These are phyloP conservation scores for Penicillium expansum DNA, from an alignment of 2,329 filamentous ascomycete species.

Conservation along the genomic window DNA sequence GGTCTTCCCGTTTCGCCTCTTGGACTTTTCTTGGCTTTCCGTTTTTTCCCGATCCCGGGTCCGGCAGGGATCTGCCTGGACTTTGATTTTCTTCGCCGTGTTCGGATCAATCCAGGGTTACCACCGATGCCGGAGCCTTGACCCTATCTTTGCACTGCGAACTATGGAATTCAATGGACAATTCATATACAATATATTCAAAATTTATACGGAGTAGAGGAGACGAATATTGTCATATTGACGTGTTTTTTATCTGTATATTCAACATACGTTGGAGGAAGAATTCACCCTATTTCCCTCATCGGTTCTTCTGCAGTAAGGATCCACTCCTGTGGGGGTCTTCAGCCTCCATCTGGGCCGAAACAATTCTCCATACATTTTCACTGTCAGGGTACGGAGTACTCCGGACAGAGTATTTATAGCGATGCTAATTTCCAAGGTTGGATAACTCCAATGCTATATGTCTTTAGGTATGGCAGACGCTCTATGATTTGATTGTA, in stretches of 20 bases:
- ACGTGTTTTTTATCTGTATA: background rate
- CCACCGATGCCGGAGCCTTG: background rate
- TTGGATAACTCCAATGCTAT: too few species aligned
- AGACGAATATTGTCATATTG: background rate
- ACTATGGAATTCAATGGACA: background rate
- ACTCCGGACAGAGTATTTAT: background rate
- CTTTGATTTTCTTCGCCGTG: background rate
- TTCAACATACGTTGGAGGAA: background rate
- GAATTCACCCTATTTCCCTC: background rate
- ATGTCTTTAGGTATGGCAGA: too few species aligned
- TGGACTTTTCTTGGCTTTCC: background rate
- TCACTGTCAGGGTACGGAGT: background rate
- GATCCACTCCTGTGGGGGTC: background rate
- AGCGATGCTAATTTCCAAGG: too few species aligned
- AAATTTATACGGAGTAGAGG: too few species aligned
- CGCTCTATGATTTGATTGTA: too few species aligned
- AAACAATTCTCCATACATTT: background rate
- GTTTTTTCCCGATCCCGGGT: slow-evolving; percentile 3
- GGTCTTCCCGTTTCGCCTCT: background rate
- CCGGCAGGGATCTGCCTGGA: background rate
- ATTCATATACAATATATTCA: too few species aligned
- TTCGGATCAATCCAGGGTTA: background rate
- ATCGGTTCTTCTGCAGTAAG: background rate
- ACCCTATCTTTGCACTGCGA: background rate
- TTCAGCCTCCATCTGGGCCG: slow-evolving; percentile 1